Percentiles rank a stretch among this genome's conserved stretches.
These are phyloP conservation scores for Scheffersomyces illinoinensis DNA, from an alignment of 1,139 yeast genomes.

Conservation along the genomic window DNA sequence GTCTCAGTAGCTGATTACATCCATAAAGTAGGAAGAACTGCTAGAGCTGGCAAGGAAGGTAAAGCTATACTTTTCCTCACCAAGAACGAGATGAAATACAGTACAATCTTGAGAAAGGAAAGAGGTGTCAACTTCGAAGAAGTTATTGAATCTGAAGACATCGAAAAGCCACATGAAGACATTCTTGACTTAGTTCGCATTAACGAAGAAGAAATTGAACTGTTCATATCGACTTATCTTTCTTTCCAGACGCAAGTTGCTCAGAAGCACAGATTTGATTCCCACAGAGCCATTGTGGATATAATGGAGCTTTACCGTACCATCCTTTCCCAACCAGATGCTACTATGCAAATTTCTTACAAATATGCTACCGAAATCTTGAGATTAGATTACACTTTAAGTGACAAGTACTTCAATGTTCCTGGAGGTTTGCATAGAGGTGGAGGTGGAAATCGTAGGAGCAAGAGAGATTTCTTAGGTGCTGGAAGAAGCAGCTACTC, in stretches of 20 bases:
- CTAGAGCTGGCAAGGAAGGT: slow-evolving; percentile 89
- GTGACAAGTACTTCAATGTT: slow-evolving; percentile 20
- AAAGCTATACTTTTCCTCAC: slow-evolving; percentile 55
- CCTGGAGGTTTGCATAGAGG: slow-evolving; percentile 19
- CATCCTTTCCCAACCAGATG: slow-evolving; percentile 14
- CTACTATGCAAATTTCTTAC: slow-evolving; percentile 13
- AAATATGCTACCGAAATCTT: slow-evolving; percentile 10
- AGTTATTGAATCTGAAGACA: slow-evolving; percentile 19
- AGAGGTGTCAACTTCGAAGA: slow-evolving; percentile 54
- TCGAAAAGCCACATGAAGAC: slow-evolving; percentile 8
- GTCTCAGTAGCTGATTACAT: slow-evolving; percentile 72
- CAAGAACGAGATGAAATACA: slow-evolving; percentile 49
- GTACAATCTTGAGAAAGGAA: slow-evolving; percentile 39
- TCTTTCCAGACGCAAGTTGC: slow-evolving; percentile 23
- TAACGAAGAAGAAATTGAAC: slow-evolving; percentile 13
- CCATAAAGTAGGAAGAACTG: slow-evolving; percentile 98
- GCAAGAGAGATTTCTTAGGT: slow-evolving; percentile 12
- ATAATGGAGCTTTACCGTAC: slow-evolving; percentile 14
- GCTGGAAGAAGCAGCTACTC: neutral
- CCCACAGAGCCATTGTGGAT: slow-evolving; percentile 11
- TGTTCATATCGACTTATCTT: slow-evolving; percentile 12
- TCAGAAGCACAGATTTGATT: slow-evolving; percentile 25
- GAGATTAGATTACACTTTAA: slow-evolving; percentile 10
- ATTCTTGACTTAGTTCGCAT: slow-evolving; percentile 9
- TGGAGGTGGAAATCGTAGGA: slow-evolving; percentile 13